These are phyloP conservation scores for Balansia obtecta DNA, from an alignment of 2,329 filamentous ascomycete genomes.

Conservation along the genomic window DNA sequence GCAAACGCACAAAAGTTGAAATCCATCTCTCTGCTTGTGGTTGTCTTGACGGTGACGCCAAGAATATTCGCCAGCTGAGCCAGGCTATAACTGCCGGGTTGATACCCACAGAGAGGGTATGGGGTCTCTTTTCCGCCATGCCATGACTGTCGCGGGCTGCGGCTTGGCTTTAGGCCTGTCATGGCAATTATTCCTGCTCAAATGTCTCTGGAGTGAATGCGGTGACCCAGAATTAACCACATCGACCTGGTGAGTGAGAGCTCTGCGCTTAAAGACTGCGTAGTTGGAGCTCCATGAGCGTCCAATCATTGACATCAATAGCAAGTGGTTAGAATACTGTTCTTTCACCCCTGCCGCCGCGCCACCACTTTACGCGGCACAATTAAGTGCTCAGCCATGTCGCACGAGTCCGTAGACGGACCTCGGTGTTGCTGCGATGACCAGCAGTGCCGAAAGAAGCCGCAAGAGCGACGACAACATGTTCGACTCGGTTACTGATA, in stretches of 20 bases:
- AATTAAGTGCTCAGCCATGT: background rate
- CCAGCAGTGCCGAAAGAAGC: too few relatives aligned
- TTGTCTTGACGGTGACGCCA: constrained; percentile 19
- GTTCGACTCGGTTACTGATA: background rate
- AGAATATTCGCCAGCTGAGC: constrained; percentile 16
- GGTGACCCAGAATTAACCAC: constrained; percentile 16
- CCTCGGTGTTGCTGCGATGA: too few relatives aligned
- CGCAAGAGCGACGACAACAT: background rate
- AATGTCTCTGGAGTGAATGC: constrained; percentile 19
- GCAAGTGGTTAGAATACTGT: constrained; percentile 15
- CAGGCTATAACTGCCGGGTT: constrained; percentile 23
- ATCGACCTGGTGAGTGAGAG: constrained; percentile 20
- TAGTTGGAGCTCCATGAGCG: background rate
- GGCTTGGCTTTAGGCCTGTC: constrained; percentile 23
- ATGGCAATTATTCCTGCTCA: constrained; percentile 20
- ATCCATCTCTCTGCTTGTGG: constrained; percentile 17
- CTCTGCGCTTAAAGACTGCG: background rate
- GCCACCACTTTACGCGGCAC: background rate
- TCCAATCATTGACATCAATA: constrained; percentile 3
- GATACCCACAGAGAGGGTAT: constrained; percentile 20
- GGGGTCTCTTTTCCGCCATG: constrained; percentile 28
- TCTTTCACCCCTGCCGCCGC: constrained; percentile 13
- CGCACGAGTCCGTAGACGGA: too few relatives aligned
- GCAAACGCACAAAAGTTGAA: background rate
- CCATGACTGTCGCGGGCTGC: constrained; percentile 23